These are phyloP conservation scores for Xanthoceras sorbifolium DNA, from an alignment of 345 rosid genomes.

Conservation along the genomic window DNA sequence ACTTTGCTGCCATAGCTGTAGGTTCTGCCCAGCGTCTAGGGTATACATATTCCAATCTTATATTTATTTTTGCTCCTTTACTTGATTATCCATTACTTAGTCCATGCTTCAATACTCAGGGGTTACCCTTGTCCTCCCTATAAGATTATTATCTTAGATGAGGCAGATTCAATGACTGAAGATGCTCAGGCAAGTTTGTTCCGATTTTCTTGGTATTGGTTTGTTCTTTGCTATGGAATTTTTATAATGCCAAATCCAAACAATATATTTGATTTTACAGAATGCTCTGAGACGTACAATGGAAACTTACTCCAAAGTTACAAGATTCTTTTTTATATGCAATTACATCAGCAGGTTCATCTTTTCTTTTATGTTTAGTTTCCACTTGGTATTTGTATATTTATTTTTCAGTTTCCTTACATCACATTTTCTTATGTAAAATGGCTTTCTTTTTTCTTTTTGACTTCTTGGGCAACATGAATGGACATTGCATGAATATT, in stretches of 20 bases:
- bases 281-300: slow-evolving; percentile 94
- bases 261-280: slow-evolving; percentile 32
- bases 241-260: slow-evolving; percentile 6
- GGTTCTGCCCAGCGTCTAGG: slow-evolving; percentile 70
- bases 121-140: slow-evolving; percentile 89
- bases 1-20: slow-evolving; percentile 94
- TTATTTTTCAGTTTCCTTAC: not conserved
- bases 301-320: slow-evolving; percentile 96
- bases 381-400: not conserved
- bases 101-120: slow-evolving; percentile 38
- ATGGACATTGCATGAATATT: not conserved
- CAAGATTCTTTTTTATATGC: slow-evolving; percentile 92
- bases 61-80: not conserved
- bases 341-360: slow-evolving; percentile 93
- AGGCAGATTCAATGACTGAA: slow-evolving; percentile 99
- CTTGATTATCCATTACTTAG: not conserved
- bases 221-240: not conserved
- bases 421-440: not conserved
- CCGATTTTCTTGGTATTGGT: slow-evolving; percentile 1
- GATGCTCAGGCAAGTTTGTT: slow-evolving; percentile 85
- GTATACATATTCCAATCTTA: slow-evolving; percentile 33
- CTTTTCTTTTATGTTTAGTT: not conserved
- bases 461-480: not conserved
- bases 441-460: not conserved
- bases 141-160: slow-evolving; percentile 89